Evolutionary conservation across 331 rosid species (phyloP).

Genomic region (Quercus phellos): DNA sequence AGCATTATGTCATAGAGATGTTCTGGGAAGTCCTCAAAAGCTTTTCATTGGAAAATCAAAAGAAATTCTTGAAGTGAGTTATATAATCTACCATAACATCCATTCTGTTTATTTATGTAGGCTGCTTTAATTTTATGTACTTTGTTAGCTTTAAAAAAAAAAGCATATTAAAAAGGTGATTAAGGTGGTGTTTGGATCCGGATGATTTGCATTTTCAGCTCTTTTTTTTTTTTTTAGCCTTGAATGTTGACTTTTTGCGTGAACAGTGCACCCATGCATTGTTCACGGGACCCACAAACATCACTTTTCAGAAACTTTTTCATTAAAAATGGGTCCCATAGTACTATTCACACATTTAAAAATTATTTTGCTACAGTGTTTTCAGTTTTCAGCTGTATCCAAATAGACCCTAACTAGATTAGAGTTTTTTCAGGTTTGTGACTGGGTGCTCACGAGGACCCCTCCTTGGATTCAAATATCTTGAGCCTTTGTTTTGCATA

Average conservation of each 20-base stretch:
- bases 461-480: constrained; percentile 82
- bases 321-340: too few species aligned
- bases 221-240: too few species aligned
- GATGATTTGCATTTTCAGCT: too few species aligned
- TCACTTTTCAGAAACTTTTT: too few species aligned
- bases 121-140: neutral
- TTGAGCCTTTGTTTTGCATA: constrained; percentile 87
- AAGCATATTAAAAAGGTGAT: constrained; percentile 9
- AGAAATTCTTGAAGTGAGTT: constrained; percentile 84
- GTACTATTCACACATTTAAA: too few species aligned
- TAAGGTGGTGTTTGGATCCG: too few species aligned
- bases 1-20: constrained; percentile 81
- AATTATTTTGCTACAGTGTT: too few species aligned
- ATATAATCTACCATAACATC: neutral
- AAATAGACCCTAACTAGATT: neutral
- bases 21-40: constrained; percentile 92
- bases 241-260: too few species aligned
- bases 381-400: too few species aligned
- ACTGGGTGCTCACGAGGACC: constrained; percentile 98
- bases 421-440: constrained; percentile 63
- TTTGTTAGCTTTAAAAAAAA: constrained; percentile 6
- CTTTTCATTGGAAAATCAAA: constrained; percentile 78
- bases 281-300: too few species aligned
- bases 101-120: neutral
- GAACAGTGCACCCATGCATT: too few species aligned